Conservation (phyloP, 768 basidiomycete genomes). For the Phlebiopsis flavidoalba region DNA sequence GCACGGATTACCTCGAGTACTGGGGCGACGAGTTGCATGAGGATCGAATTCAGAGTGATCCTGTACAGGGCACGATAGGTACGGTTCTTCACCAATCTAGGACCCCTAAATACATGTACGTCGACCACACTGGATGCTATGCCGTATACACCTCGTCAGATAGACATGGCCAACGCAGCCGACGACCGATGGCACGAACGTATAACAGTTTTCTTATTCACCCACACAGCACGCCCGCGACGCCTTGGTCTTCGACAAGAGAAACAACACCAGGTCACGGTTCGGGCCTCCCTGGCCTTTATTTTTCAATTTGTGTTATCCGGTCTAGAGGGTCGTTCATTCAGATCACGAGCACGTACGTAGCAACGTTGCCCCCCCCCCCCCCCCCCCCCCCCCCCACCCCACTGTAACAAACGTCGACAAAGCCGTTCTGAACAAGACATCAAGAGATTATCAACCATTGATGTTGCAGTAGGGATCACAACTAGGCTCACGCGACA, state of each 20-base stretch:
- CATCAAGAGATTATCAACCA: conserved; percentile 84
- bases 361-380: too few relatives aligned
- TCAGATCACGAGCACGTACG: conserved; percentile 88
- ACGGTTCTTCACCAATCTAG: conserved; percentile 24
- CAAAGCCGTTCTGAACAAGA: conserved; percentile 91
- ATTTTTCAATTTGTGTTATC: conserved; percentile 88
- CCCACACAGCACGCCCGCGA: conserved; percentile 90
- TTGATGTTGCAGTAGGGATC: conserved; percentile 60
- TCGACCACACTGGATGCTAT: conserved; percentile 60
- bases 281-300: too few relatives aligned
- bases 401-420: conserved; percentile 78
- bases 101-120: not conserved
- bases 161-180: conserved; percentile 95
- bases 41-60: conserved; percentile 86
- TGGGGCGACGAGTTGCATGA: conserved; percentile 91
- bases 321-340: conserved; percentile 87
- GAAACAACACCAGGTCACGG: too few relatives aligned
- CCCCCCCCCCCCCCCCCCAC: too few relatives aligned
- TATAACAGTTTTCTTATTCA: conserved; percentile 99
- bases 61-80: conserved; percentile 94
- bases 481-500: too few relatives aligned
- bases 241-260: conserved; percentile 91
- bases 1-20: conserved; percentile 83
- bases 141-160: too few relatives aligned
- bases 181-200: conserved; percentile 87